Evolutionary conservation across 768 basidiomycete species (phyloP).

Genomic region (Collybia nuda): DNA sequence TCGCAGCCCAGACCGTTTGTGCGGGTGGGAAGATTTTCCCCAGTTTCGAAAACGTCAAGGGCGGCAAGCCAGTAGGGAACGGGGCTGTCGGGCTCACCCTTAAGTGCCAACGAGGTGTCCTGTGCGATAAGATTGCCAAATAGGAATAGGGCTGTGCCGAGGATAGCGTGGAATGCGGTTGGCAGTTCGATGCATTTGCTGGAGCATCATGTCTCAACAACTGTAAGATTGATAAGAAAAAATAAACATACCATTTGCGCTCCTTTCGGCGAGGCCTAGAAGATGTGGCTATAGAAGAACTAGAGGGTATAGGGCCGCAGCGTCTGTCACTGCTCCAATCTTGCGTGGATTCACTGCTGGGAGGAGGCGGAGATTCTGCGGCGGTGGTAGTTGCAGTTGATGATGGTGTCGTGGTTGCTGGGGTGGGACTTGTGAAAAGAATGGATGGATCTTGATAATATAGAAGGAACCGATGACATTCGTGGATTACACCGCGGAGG

Average conservation of each 20-base stretch:
- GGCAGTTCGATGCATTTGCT: constrained; percentile 50
- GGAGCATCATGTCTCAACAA: constrained; percentile 9
- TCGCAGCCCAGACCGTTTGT: constrained; percentile 29
- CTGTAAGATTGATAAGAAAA: background rate
- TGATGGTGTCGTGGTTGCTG: constrained; percentile 1
- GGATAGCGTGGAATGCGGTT: constrained; percentile 64
- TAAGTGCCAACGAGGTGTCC: constrained; percentile 45
- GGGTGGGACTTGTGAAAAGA: constrained; percentile 35
- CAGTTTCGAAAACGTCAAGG: constrained; percentile 69
- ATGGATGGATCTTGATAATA: constrained; percentile 56
- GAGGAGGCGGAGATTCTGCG: background rate
- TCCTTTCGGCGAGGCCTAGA: background rate
- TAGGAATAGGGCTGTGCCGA: constrained; percentile 63
- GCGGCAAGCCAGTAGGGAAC: constrained; percentile 67
- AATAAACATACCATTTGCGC: constrained; percentile 12
- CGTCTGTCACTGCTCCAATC: too few species aligned
- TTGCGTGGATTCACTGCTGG: background rate
- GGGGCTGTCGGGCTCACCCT: constrained; percentile 53
- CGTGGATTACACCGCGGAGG: constrained; percentile 63
- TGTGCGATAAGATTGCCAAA: constrained; percentile 62
- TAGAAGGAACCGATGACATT: constrained; percentile 63
- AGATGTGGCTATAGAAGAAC: background rate
- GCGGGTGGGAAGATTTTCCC: constrained; percentile 57
- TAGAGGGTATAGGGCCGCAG: background rate
- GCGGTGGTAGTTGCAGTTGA: background rate